Evolutionary conservation across 2,329 filamentous ascomycete species (phyloP).

Genomic region (Alternaria consortialis): DNA sequence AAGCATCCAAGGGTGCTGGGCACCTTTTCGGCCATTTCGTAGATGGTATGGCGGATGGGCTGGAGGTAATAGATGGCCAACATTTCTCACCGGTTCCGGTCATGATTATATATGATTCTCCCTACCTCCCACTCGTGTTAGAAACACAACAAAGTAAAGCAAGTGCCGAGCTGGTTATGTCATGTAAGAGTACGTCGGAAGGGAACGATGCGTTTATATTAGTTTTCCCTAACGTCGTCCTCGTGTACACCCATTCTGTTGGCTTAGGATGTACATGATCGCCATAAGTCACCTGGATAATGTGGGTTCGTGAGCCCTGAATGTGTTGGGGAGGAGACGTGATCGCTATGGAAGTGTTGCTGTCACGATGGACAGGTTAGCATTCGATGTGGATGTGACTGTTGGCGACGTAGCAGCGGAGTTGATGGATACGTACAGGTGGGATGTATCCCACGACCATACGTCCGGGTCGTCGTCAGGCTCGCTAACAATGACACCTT

Average conservation of each 20-base stretch:
- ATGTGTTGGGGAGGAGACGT: background rate
- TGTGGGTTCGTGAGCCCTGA: constrained; percentile 2
- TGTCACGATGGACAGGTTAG: background rate
- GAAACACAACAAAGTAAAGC: background rate
- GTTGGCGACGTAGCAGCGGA: constrained; percentile 3
- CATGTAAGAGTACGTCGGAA: background rate
- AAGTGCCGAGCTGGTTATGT: background rate
- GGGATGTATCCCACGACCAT: constrained; percentile 9
- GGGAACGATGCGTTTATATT: constrained; percentile 10
- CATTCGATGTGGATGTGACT: background rate
- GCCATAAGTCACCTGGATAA: background rate
- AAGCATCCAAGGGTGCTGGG: constrained; percentile 14
- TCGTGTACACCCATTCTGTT: constrained; percentile 5
- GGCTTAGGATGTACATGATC: constrained; percentile 6
- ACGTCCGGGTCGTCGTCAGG: background rate
- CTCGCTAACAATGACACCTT: constrained; percentile 3
- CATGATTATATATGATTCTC: constrained; percentile 14
- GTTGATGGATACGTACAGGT: constrained; percentile 6
- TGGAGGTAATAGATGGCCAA: background rate
- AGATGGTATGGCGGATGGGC: constrained; percentile 5
- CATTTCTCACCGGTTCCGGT: constrained; percentile 8
- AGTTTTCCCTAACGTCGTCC: background rate
- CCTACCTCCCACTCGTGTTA: background rate
- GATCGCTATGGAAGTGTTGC: background rate
- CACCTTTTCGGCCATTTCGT: constrained; percentile 26